A percentile compares a stretch with the other conserved stretches of the same genome.
phyloP scores from a whole-genome alignment of 345 rosid species.

The Salix caprea region DNA sequence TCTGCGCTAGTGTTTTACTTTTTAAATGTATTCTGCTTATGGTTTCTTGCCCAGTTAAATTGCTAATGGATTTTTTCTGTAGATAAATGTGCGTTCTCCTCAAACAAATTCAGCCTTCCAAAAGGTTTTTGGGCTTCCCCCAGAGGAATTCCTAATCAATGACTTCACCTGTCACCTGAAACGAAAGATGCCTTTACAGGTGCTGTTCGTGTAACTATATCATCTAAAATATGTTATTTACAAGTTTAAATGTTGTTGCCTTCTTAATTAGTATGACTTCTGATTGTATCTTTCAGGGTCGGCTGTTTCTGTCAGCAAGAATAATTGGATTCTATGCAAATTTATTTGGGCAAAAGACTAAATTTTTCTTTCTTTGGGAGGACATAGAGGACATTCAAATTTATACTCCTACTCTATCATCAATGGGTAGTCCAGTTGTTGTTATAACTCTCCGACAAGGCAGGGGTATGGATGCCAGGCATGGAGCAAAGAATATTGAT shows the following conservation, averaged over 20 bases:
- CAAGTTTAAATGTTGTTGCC: background rate
- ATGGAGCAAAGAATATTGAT: conserved; percentile 84
- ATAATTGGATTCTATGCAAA: conserved; percentile 90
- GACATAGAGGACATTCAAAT: conserved; percentile 86
- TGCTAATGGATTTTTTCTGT: conserved; percentile 18
- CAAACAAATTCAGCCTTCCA: conserved; percentile 96
- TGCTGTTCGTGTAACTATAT: conserved; percentile 22
- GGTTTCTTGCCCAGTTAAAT: background rate
- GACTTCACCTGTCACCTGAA: conserved; percentile 96
- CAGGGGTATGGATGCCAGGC: conserved; percentile 84
- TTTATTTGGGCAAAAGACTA: conserved; percentile 85
- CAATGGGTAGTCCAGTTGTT: conserved; percentile 90
- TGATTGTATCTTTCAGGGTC: conserved; percentile 57
- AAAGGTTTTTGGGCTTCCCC: conserved; percentile 91
- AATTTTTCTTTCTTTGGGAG: conserved; percentile 95
- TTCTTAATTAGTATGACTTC: conserved; percentile 3
- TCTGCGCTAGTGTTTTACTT: conserved; percentile 8
- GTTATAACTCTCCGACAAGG: conserved; percentile 72
- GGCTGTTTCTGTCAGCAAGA: conserved; percentile 85
- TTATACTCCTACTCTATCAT: conserved; percentile 70
- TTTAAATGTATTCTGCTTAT: background rate
- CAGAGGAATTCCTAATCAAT: conserved; percentile 94
- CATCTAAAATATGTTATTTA: background rate
- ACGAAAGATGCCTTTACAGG: conserved; percentile 95
- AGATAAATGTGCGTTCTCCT: conserved; percentile 93